A percentile compares a stretch with the other conserved stretches of the same genome.
Evolutionary conservation across 2,329 filamentous ascomycete species (phyloP).

Genomic region (Nothophoma quercina): DNA sequence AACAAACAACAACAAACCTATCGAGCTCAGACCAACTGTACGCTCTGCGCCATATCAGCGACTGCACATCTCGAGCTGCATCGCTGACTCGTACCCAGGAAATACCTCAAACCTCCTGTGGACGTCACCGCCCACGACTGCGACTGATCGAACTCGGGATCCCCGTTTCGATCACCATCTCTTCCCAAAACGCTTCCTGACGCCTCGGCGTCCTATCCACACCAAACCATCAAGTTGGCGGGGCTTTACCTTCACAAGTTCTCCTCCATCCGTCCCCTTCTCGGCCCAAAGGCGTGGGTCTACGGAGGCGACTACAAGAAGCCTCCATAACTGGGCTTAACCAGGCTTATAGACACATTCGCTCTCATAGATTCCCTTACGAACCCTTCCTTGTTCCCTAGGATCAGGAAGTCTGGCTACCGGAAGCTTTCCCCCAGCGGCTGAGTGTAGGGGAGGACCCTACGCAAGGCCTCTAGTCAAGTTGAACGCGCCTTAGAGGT

Average conservation of each 20-base stretch:
- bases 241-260: conserved; percentile 75
- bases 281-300: conserved; percentile 92
- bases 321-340: conserved; percentile 84
- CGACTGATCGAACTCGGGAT: conserved; percentile 35
- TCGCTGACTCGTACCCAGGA: conserved; percentile 24
- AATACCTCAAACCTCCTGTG: conserved; percentile 24
- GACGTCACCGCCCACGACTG: conserved; percentile 28
- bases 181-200: conserved; percentile 31
- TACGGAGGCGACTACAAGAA: conserved; percentile 93
- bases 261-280: conserved; percentile 84
- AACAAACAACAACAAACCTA: not conserved
- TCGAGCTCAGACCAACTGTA: not conserved
- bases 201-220: conserved; percentile 50
- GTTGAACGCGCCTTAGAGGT: conserved; percentile 60
- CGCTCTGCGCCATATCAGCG: conserved; percentile 16
- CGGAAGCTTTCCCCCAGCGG: conserved; percentile 36
- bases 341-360: conserved; percentile 14
- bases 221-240: conserved; percentile 89
- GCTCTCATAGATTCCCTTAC: conserved; percentile 26
- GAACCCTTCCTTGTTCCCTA: conserved; percentile 29
- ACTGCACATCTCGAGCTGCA: conserved; percentile 19
- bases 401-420: conserved; percentile 40
- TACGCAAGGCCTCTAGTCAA: conserved; percentile 58
- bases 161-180: conserved; percentile 30
- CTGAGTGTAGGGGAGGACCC: conserved; percentile 57